These are phyloP conservation scores for Ecytonucleospora hepatopenaei DNA, from an alignment of 371 early-diverging fungal genomes.

Conservation along the genomic window DNA sequence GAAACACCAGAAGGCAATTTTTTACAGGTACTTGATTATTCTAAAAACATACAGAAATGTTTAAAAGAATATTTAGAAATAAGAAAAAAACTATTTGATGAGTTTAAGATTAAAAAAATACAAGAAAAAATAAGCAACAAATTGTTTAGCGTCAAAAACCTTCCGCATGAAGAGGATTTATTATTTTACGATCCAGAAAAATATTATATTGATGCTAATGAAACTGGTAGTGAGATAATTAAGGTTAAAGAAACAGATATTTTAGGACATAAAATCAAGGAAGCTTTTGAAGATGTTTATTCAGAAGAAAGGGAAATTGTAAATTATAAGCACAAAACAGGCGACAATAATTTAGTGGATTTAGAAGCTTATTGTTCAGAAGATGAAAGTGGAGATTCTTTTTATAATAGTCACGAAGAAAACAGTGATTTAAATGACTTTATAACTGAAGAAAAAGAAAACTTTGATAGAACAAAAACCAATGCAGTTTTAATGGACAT, in stretches of 20 bases:
- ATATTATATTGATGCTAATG: background rate
- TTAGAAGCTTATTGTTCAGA: slow-evolving; percentile 7
- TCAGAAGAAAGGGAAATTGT: background rate
- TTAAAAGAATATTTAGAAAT: background rate
- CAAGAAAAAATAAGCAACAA: slow-evolving; percentile 8
- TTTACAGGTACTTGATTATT: background rate
- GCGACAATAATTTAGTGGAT: slow-evolving; percentile 5
- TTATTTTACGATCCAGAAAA: background rate
- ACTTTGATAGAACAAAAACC: background rate
- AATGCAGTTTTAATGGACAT: background rate
- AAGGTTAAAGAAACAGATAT: background rate
- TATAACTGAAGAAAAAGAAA: background rate
- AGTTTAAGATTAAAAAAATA: slow-evolving; percentile 3
- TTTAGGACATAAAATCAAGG: background rate
- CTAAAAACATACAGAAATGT: background rate
- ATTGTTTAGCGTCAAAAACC: slow-evolving; percentile 3
- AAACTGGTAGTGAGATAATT: background rate
- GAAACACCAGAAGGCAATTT: background rate
- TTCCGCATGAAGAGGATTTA: background rate
- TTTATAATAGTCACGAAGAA: background rate
- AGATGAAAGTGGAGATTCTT: background rate
- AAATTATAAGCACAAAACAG: background rate
- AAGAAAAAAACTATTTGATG: background rate
- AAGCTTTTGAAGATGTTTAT: background rate
- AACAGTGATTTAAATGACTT: too few relatives aligned